Evolutionary conservation across 805 yeast genomes (phyloP).

Genomic region (Hanseniaspora singularis): DNA sequence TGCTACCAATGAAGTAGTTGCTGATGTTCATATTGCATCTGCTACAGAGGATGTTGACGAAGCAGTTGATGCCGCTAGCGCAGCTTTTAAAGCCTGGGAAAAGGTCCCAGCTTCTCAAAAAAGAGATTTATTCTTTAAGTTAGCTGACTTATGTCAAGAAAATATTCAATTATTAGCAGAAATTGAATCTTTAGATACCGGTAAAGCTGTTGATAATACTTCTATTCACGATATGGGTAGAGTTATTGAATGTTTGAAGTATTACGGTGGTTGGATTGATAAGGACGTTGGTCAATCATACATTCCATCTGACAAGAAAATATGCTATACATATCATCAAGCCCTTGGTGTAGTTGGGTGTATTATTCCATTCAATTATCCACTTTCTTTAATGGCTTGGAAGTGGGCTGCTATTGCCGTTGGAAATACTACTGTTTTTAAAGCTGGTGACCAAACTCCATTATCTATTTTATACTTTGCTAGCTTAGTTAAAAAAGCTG

Average conservation of each 20-base stretch:
- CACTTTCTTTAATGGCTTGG: conserved; percentile 65
- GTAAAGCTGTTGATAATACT: conserved; percentile 58
- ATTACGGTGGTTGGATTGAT: conserved; percentile 81
- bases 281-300: conserved; percentile 48
- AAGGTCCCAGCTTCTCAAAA: conserved; percentile 9
- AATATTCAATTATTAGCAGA: conserved; percentile 55
- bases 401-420: conserved; percentile 70
- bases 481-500: conserved; percentile 46
- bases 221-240: conserved; percentile 54
- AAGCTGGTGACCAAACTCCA: conserved; percentile 68
- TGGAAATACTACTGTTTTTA: conserved; percentile 61
- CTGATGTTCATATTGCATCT: conserved; percentile 15
- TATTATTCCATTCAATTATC: conserved; percentile 65
- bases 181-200: conserved; percentile 73
- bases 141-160: conserved; percentile 62
- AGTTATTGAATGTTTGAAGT: conserved; percentile 52
- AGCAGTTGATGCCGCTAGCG: conserved; percentile 37
- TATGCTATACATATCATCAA: conserved; percentile 60
- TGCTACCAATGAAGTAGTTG: conserved; percentile 13
- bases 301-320: conserved; percentile 28
- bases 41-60: conserved; percentile 32
- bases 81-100: conserved; percentile 29
- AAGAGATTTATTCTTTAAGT: conserved; percentile 29
- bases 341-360: conserved; percentile 57
- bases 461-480: conserved; percentile 55